These are phyloP conservation scores for Dujonia santamariae DNA, from an alignment of 1,139 yeast species.

Conservation along the genomic window DNA sequence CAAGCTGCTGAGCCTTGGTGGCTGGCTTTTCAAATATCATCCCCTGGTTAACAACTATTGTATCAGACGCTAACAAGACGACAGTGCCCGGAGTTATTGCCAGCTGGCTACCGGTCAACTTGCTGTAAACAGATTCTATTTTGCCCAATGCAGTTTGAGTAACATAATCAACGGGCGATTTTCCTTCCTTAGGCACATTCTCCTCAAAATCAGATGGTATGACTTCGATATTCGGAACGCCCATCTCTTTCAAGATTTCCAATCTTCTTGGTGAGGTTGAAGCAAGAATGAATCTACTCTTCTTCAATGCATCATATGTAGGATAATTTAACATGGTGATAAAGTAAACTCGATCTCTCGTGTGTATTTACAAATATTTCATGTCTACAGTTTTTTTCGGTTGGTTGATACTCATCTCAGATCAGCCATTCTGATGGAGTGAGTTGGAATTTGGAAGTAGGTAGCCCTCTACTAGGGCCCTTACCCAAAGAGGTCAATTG, in stretches of 20 bases:
- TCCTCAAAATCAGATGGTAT: conserved; percentile 69
- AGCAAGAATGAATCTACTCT: conserved; percentile 57
- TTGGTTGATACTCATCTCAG: too few species aligned
- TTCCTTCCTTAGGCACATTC: conserved; percentile 54
- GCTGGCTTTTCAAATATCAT: conserved; percentile 76
- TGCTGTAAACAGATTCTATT: conserved; percentile 42
- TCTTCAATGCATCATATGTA: conserved; percentile 22
- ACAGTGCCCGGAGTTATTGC: conserved; percentile 5
- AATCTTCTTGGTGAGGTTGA: conserved; percentile 81
- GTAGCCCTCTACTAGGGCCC: too few species aligned
- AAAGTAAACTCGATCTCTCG: too few species aligned
- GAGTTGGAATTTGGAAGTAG: too few species aligned
- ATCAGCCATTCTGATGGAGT: too few species aligned
- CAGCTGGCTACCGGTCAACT: conserved; percentile 5
- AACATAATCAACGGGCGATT: conserved; percentile 62
- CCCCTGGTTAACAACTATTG: conserved; percentile 65
- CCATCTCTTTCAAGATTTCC: conserved; percentile 63
- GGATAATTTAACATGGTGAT: conserved; percentile 26
- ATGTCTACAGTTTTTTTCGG: too few species aligned
- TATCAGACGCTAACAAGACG: conserved; percentile 76
- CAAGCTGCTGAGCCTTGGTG: conserved; percentile 32
- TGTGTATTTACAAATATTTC: too few species aligned
- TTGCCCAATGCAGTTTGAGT: conserved; percentile 66
- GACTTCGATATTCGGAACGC: conserved; percentile 48
- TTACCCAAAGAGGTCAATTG: too few species aligned